A percentile compares a stretch with the other conserved stretches of the same genome.
Conservation (phyloP, 352 stramenopile genomes). For the Phytophthora kernoviae region DNA sequence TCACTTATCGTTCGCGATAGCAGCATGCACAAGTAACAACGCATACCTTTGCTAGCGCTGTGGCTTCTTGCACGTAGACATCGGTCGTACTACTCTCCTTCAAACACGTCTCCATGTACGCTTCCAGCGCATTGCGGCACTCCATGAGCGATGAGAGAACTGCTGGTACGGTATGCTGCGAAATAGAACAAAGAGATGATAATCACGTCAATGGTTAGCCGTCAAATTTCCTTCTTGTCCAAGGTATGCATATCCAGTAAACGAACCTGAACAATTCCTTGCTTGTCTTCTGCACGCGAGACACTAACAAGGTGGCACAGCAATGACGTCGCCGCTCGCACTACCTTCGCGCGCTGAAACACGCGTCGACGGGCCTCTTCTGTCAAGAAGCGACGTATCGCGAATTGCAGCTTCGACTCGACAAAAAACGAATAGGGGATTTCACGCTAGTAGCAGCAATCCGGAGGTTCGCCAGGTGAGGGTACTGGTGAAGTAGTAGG, state of each 20-base stretch:
- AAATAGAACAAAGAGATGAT: slow-evolving; percentile 12
- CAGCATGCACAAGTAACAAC: neutral
- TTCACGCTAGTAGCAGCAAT: slow-evolving; percentile 51
- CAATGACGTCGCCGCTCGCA: slow-evolving; percentile 51
- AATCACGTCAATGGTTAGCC: neutral
- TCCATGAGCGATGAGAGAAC: slow-evolving; percentile 72
- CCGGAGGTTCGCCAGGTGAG: slow-evolving; percentile 53
- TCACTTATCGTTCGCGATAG: neutral
- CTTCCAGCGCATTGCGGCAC: slow-evolving; percentile 63
- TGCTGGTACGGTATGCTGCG: slow-evolving; percentile 69
- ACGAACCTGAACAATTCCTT: slow-evolving; percentile 74
- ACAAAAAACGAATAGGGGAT: slow-evolving; percentile 51
- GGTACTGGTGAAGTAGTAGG: slow-evolving; percentile 54
- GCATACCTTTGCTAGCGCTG: slow-evolving; percentile 59
- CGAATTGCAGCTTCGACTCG: slow-evolving; percentile 63
- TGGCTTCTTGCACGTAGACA: slow-evolving; percentile 67
- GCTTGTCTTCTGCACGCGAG: slow-evolving; percentile 62
- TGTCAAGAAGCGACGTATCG: slow-evolving; percentile 56
- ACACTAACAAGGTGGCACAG: slow-evolving; percentile 63
- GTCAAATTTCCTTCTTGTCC: neutral
- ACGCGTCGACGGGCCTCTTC: slow-evolving; percentile 56
- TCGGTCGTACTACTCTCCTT: slow-evolving; percentile 65
- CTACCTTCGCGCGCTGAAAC: slow-evolving; percentile 51
- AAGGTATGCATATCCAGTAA: neutral
- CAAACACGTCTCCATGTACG: slow-evolving; percentile 72